Conservation (phyloP, 2,329 filamentous ascomycete genomes). For the Xylariaceae sp. region DNA sequence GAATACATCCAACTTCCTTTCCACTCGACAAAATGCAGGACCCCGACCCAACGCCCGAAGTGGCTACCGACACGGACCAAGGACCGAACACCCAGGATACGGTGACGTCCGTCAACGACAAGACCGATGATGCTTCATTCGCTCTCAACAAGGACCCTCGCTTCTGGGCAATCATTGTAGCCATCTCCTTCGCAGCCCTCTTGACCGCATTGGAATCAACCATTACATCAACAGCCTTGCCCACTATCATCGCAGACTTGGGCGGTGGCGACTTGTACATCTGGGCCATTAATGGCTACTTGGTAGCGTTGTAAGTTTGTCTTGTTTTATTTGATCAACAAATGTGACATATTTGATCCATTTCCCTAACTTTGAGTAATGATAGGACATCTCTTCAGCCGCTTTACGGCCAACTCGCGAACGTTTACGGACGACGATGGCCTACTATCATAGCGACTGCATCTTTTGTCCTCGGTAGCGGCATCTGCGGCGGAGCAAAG, state of each 20-base stretch:
- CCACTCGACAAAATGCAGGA: no score
- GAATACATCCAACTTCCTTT: no score
- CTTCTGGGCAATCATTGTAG: slow-evolving; percentile 25
- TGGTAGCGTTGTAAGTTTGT: slow-evolving; percentile 10
- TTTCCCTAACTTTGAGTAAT: neutral
- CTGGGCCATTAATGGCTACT: slow-evolving; percentile 17
- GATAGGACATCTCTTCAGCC: slow-evolving; percentile 11
- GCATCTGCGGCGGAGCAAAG: slow-evolving; percentile 40
- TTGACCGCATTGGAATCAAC: slow-evolving; percentile 13
- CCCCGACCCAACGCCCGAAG: no score
- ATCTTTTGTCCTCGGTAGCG: slow-evolving; percentile 50
- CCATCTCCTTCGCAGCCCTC: slow-evolving; percentile 18
- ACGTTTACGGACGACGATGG: slow-evolving; percentile 42
- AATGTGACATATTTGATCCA: neutral
- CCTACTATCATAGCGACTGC: slow-evolving; percentile 37
- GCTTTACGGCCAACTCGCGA: slow-evolving; percentile 39
- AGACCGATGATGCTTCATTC: no score
- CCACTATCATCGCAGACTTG: slow-evolving; percentile 8
- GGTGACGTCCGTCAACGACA: no score
- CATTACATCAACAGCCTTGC: slow-evolving; percentile 7
- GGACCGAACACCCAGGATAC: no score
- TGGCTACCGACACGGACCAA: no score
- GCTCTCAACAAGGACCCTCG: no score
- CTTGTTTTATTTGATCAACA: neutral
- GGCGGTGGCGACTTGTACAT: slow-evolving; percentile 6